Evolutionary conservation across 2,329 filamentous ascomycete species (phyloP).

Genomic region (Grosmannia serpens): DNA sequence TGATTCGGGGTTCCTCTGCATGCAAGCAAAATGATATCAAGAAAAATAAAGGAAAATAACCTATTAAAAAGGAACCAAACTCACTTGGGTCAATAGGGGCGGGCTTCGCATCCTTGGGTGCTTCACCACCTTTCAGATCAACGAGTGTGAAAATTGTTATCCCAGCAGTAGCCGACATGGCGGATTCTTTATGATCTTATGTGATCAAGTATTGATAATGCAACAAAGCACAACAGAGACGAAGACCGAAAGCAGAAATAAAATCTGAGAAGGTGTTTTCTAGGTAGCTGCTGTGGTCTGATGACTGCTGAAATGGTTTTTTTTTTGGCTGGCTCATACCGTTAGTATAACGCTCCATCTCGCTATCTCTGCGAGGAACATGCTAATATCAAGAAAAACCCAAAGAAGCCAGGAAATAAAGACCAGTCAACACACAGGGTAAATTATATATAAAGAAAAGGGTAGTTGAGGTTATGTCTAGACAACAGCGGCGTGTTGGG

Average conservation of each 20-base stretch:
- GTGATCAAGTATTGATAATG: background rate
- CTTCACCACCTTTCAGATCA: background rate
- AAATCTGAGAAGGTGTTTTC: background rate
- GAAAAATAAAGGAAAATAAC: background rate
- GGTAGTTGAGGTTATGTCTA: background rate
- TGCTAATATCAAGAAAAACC: too few species aligned
- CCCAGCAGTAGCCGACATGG: background rate
- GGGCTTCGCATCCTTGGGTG: background rate
- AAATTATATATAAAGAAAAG: background rate
- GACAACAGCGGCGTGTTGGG: background rate
- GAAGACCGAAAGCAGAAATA: background rate
- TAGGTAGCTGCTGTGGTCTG: background rate
- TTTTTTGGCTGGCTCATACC: background rate
- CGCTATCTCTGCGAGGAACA: background rate
- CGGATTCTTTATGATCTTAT: background rate
- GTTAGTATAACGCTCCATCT: too few species aligned
- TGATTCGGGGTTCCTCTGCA: too few species aligned
- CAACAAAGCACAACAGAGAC: background rate
- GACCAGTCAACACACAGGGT: too few species aligned
- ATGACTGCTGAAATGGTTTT: background rate
- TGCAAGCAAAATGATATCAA: background rate
- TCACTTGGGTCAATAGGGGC: background rate
- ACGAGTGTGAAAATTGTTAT: background rate
- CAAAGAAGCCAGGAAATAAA: background rate
- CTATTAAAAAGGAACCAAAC: background rate